Evolutionary conservation across 2,329 filamentous ascomycete species (phyloP), one percentile per base, ranked within the genome.

Genomic region (Rhexocercosporidium sp.): DNA sequence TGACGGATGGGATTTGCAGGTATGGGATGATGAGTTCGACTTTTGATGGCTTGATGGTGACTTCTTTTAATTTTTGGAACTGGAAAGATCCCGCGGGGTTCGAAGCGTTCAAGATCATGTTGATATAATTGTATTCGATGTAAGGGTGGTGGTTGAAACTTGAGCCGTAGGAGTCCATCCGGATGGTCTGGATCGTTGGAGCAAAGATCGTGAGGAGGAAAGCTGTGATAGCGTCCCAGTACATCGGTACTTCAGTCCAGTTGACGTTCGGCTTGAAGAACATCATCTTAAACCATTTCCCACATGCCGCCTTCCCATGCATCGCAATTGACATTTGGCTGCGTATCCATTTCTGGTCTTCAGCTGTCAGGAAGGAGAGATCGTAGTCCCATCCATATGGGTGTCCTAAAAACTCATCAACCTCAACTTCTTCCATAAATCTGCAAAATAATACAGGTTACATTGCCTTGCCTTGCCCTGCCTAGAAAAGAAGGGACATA

Each of bases 211-310:
- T 62, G 7, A 62, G 44, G 5, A 62, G 46, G n/a, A 62, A 62
- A 39, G 59, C 59, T 12, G 44, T 51, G n/a, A 62, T 62, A 18
- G 59, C 46, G 16, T 62, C 59, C 59, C 59, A 62, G n/a, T 16
- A 51, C 8, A 27, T 34, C 7, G 59, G 59, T 8, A 62, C 46
- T 3, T 62, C 59, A 16, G 39, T 1, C 59, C 59, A 62, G 29
- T 51, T 27, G 25, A 39, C 29, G 3, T 37, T 51, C 1, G 27
- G 18, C 2, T 8, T 20, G n/a, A 62, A 39, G 44, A 62, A 62
- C 59, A 62, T 62, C n/a, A 20, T 16, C 16, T 37, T 37, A 44
- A 62, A 62, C 59, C 59, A 62, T 20, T 51, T 27, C 2, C 37
- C n/a, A 20, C 59, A 51, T 18, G 27, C 3, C 3, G n/a, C 7